Evolutionary conservation across 2,329 filamentous ascomycete species (phyloP).

Genomic region (Beauveria bassiana): DNA sequence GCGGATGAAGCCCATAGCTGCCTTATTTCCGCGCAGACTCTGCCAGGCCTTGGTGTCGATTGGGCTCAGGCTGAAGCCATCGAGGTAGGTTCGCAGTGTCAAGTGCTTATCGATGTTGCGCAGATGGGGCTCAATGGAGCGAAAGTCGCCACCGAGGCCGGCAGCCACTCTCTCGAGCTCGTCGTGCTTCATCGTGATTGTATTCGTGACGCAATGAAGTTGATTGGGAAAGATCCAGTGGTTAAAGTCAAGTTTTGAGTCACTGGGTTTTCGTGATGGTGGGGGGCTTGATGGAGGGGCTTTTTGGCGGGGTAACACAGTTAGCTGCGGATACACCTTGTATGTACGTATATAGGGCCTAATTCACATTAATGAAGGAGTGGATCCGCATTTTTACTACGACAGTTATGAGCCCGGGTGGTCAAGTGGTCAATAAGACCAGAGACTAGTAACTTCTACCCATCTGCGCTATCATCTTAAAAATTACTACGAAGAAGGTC

Average conservation of each 20-base stretch:
- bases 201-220: neutral
- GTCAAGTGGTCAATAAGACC: too few relatives aligned
- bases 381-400: too few relatives aligned
- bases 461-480: too few relatives aligned
- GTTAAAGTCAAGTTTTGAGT: conserved; percentile 14
- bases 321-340: neutral
- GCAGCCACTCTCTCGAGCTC: conserved; percentile 45
- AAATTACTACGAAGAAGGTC: too few relatives aligned
- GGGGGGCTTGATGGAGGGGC: conserved; percentile 12
- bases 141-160: conserved; percentile 63
- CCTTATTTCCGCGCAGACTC: conserved; percentile 73
- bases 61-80: conserved; percentile 70
- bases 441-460: too few relatives aligned
- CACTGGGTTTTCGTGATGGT: conserved; percentile 20
- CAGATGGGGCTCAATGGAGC: conserved; percentile 67
- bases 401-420: too few relatives aligned
- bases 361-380: too few relatives aligned
- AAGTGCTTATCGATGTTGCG: conserved; percentile 79
- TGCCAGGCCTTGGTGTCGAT: conserved; percentile 79
- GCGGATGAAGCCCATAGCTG: conserved; percentile 73
- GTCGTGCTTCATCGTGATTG: conserved; percentile 45
- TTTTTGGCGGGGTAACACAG: conserved; percentile 9
- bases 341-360: too few relatives aligned
- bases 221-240: neutral
- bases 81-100: conserved; percentile 76